These are phyloP conservation scores for Hypoxylon sp. DNA, from an alignment of 2,329 filamentous ascomycete genomes.

Conservation along the genomic window DNA sequence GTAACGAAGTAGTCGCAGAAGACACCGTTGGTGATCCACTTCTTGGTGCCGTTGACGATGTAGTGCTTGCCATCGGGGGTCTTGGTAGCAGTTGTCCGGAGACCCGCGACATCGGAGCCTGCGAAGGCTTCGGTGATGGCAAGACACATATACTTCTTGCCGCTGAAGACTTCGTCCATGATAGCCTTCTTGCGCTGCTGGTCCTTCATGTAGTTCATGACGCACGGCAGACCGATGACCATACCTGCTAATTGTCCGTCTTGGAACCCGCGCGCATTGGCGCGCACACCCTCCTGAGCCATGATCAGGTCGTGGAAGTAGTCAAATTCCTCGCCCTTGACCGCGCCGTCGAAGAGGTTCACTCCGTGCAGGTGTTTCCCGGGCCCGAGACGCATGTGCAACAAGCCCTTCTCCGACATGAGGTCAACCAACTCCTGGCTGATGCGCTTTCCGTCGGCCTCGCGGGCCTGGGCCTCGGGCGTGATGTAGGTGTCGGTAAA, in stretches of 20 bases:
- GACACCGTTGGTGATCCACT: slow-evolving; percentile 88
- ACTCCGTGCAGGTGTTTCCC: slow-evolving; percentile 85
- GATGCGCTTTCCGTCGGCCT: slow-evolving; percentile 80
- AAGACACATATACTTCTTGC: slow-evolving; percentile 89
- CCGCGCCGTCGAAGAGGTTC: slow-evolving; percentile 75
- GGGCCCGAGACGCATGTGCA: slow-evolving; percentile 87
- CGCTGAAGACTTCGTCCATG: slow-evolving; percentile 79
- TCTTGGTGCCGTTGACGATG: slow-evolving; percentile 81
- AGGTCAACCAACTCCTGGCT: slow-evolving; percentile 80
- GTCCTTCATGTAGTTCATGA: slow-evolving; percentile 83
- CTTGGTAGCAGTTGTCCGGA: slow-evolving; percentile 84
- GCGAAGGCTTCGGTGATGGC: slow-evolving; percentile 93
- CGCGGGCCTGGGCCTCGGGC: slow-evolving; percentile 82
- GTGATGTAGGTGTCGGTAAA: slow-evolving; percentile 81
- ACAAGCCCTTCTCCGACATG: slow-evolving; percentile 80
- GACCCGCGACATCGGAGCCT: slow-evolving; percentile 83
- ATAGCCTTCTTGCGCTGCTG: slow-evolving; percentile 75
- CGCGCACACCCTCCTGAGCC: slow-evolving; percentile 78
- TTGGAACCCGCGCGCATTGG: slow-evolving; percentile 83
- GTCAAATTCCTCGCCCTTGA: slow-evolving; percentile 86
- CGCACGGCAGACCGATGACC: slow-evolving; percentile 84
- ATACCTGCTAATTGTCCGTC: slow-evolving; percentile 91
- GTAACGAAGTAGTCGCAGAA: slow-evolving; percentile 88
- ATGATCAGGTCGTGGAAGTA: slow-evolving; percentile 88
- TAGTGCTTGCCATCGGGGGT: slow-evolving; percentile 82